These are phyloP conservation scores for Collybia nuda DNA, from an alignment of 768 basidiomycete genomes.

Conservation along the genomic window DNA sequence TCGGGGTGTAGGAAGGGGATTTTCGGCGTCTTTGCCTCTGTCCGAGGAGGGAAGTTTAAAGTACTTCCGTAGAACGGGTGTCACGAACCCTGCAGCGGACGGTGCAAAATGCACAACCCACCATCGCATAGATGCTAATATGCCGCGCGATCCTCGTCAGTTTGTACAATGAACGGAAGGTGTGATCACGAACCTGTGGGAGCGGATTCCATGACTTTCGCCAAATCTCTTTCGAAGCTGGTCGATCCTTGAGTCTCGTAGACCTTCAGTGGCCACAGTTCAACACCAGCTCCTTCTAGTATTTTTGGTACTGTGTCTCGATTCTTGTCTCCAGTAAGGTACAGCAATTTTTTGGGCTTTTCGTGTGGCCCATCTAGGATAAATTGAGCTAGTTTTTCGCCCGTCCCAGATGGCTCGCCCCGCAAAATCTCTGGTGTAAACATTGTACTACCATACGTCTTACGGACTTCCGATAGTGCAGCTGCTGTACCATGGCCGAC, in stretches of 20 bases:
- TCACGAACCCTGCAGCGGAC: constrained; percentile 60
- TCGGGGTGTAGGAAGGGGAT: constrained; percentile 16
- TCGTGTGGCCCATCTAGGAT: constrained; percentile 43
- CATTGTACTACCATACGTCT: constrained; percentile 19
- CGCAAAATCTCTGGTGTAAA: constrained; percentile 30
- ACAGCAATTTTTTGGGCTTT: constrained; percentile 46
- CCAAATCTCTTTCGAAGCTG: constrained; percentile 47
- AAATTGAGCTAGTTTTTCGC: constrained; percentile 64
- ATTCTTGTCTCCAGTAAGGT: constrained; percentile 88
- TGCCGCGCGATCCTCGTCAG: constrained; percentile 1
- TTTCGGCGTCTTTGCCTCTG: not conserved
- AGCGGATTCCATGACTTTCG: constrained; percentile 21
- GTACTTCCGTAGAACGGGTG: constrained; percentile 44
- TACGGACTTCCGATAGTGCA: constrained; percentile 36
- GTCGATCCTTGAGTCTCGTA: constrained; percentile 66
- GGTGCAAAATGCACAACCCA: constrained; percentile 83
- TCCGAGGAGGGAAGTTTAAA: constrained; percentile 36
- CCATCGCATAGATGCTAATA: constrained; percentile 32
- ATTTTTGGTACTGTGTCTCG: constrained; percentile 60
- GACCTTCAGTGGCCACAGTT: constrained; percentile 56
- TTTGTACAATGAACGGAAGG: not conserved
- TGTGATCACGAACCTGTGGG: constrained; percentile 18
- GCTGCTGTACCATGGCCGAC: constrained; percentile 69
- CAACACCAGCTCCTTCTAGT: constrained; percentile 43
- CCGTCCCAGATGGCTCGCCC: constrained; percentile 59